phyloP scores from a whole-genome alignment of 441 rosid species.

The Breynia disticha region DNA sequence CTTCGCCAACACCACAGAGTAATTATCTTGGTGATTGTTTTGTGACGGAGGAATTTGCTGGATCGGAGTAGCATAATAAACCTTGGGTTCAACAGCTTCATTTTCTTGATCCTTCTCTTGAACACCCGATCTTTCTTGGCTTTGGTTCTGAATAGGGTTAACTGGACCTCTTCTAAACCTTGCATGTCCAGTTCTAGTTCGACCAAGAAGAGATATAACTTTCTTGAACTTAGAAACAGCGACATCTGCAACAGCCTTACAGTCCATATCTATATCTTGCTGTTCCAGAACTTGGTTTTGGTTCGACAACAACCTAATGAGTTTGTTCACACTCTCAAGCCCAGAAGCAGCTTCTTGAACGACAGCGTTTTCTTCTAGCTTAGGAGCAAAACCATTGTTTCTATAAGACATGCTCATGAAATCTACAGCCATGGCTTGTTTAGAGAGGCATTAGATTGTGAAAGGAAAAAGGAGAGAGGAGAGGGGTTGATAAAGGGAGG shows the following conservation, averaged over 20 bases:
- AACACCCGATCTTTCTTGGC: neutral
- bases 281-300: conserved; percentile 15
- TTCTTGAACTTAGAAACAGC: conserved; percentile 75
- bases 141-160: conserved; percentile 5
- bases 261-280: conserved; percentile 44
- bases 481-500: conserved; percentile 28
- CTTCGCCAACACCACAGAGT: conserved; percentile 15
- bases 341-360: conserved; percentile 90
- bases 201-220: conserved; percentile 74
- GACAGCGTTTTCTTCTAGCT: conserved; percentile 42
- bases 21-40: conserved; percentile 16
- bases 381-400: conserved; percentile 22
- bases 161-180: conserved; percentile 25
- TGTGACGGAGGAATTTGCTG: conserved; percentile 43
- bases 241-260: conserved; percentile 50
- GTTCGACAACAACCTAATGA: conserved; percentile 55
- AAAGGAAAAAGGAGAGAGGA: conserved; percentile 14
- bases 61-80: conserved; percentile 52
- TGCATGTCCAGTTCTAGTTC: conserved; percentile 53
- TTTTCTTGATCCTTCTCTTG: neutral
- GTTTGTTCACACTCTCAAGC: conserved; percentile 60
- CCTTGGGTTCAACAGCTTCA: conserved; percentile 21
- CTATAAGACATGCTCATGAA: conserved; percentile 45
- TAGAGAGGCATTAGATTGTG: neutral
- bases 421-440: conserved; percentile 61